Percentiles rank a stretch among this genome's conserved stretches.
Conservation (phyloP, 805 yeast genomes). For the Ogataea zsoltii region DNA sequence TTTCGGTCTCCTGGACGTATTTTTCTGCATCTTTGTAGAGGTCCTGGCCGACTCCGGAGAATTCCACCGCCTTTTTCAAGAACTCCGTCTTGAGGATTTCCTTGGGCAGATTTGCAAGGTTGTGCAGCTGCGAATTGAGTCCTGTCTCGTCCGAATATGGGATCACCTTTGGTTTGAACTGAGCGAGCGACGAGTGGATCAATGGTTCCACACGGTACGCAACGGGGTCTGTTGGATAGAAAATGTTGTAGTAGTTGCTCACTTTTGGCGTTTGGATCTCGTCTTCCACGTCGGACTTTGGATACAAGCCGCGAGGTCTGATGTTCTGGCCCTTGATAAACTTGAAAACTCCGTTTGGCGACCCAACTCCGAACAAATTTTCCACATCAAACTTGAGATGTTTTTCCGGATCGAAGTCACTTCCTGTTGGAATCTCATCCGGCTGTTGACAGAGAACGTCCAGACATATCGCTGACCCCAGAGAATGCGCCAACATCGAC, state of each 20-base stretch:
- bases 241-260: constrained; percentile 72
- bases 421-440: constrained; percentile 29
- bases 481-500: constrained; percentile 85
- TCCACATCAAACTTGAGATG: constrained; percentile 70
- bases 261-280: constrained; percentile 52
- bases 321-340: constrained; percentile 66
- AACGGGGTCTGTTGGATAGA: constrained; percentile 90
- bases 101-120: constrained; percentile 20
- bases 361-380: constrained; percentile 78
- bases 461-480: constrained; percentile 83
- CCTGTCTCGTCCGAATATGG: constrained; percentile 53
- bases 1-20: constrained; percentile 1
- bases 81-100: constrained; percentile 31
- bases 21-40: not conserved
- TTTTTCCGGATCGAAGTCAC: constrained; percentile 32
- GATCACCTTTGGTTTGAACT: constrained; percentile 54
- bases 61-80: constrained; percentile 19
- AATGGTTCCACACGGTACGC: constrained; percentile 90
- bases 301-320: constrained; percentile 37
- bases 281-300: constrained; percentile 10
- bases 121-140: constrained; percentile 39
- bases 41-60: constrained; percentile 17
- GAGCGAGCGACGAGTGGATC: constrained; percentile 49
- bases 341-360: constrained; percentile 87
- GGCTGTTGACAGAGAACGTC: constrained; percentile 65